These are phyloP conservation scores for Myxozyma mucilagina DNA, from an alignment of 805 yeast species.

Conservation along the genomic window DNA sequence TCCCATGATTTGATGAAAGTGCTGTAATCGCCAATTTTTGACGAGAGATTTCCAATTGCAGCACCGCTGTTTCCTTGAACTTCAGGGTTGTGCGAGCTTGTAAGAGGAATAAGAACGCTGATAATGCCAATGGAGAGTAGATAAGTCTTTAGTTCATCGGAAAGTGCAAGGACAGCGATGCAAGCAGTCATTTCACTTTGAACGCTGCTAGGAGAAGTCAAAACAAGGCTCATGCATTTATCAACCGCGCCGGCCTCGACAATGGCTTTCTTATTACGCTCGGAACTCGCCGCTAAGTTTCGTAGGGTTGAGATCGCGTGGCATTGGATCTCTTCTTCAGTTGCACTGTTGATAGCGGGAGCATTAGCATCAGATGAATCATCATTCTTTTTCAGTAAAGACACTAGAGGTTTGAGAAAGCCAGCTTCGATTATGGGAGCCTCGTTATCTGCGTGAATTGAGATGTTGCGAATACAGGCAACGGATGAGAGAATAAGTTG, in stretches of 20 bases:
- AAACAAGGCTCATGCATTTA: slow-evolving; percentile 84
- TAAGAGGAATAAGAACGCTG: slow-evolving; percentile 87
- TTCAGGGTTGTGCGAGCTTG: slow-evolving; percentile 83
- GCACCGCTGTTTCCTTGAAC: slow-evolving; percentile 99
- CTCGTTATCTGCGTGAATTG: slow-evolving; percentile 95
- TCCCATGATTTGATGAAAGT: slow-evolving; percentile 78
- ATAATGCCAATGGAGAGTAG: slow-evolving; percentile 80
- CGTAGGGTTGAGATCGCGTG: slow-evolving; percentile 96
- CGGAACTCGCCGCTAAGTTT: slow-evolving; percentile 93
- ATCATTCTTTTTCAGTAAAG: slow-evolving; percentile 69
- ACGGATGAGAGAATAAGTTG: slow-evolving; percentile 95
- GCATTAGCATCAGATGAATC: slow-evolving; percentile 6
- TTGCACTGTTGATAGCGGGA: slow-evolving; percentile 6
- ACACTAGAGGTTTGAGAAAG: slow-evolving; percentile 85
- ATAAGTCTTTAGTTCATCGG: slow-evolving; percentile 88
- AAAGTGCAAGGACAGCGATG: slow-evolving; percentile 92
- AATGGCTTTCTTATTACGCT: slow-evolving; percentile 85
- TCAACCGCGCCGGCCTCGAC: slow-evolving; percentile 94
- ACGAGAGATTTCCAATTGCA: slow-evolving; percentile 91
- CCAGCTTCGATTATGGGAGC: slow-evolving; percentile 96
- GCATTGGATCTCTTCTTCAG: slow-evolving; percentile 92
- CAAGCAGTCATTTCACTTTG: slow-evolving; percentile 97
- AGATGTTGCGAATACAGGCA: slow-evolving; percentile 95
- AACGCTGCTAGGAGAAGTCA: slow-evolving; percentile 83
- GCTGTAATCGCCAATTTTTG: slow-evolving; percentile 81